These are phyloP conservation scores for Nannochloris sp. DNA, from an alignment of 139 green algal genomes.

Conservation along the genomic window DNA sequence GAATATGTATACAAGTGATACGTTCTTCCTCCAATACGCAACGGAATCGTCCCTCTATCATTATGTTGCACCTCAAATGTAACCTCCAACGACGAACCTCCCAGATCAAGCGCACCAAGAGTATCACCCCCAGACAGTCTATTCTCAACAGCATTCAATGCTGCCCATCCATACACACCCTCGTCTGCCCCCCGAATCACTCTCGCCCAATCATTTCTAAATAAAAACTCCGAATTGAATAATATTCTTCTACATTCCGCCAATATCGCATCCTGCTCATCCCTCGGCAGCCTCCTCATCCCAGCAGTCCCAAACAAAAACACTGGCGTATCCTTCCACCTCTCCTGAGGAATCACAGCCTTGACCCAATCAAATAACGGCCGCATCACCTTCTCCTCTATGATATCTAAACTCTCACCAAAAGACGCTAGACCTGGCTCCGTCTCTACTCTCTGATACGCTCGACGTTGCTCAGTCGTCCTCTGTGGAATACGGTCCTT, in stretches of 20 bases:
- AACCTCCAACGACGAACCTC: constrained; percentile 69
- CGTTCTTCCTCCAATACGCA: constrained; percentile 24
- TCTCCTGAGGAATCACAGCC: constrained; percentile 49
- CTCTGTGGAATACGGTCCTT: constrained; percentile 18
- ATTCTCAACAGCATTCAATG: constrained; percentile 61
- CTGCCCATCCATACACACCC: constrained; percentile 75
- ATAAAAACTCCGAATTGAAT: constrained; percentile 41
- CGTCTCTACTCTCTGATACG: constrained; percentile 82
- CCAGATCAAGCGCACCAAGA: constrained; percentile 66
- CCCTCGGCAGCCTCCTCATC: constrained; percentile 45
- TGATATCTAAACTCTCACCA: constrained; percentile 7
- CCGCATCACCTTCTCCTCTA: constrained; percentile 24
- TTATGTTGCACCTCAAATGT: constrained; percentile 20
- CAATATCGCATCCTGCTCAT: constrained; percentile 34
- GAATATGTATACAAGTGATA: constrained; percentile 35
- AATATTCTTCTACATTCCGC: constrained; percentile 24
- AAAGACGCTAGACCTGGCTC: constrained; percentile 71
- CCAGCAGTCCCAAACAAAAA: constrained; percentile 72
- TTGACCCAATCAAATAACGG: constrained; percentile 75
- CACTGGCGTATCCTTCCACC: constrained; percentile 39
- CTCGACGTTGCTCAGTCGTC: constrained; percentile 19
- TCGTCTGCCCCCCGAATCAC: constrained; percentile 77
- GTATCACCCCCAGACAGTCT: constrained; percentile 10
- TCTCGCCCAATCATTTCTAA: constrained; percentile 53
- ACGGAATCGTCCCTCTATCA: neutral